These are phyloP conservation scores for Hansenula anomala DNA, from an alignment of 1,139 yeast genomes.

Conservation along the genomic window DNA sequence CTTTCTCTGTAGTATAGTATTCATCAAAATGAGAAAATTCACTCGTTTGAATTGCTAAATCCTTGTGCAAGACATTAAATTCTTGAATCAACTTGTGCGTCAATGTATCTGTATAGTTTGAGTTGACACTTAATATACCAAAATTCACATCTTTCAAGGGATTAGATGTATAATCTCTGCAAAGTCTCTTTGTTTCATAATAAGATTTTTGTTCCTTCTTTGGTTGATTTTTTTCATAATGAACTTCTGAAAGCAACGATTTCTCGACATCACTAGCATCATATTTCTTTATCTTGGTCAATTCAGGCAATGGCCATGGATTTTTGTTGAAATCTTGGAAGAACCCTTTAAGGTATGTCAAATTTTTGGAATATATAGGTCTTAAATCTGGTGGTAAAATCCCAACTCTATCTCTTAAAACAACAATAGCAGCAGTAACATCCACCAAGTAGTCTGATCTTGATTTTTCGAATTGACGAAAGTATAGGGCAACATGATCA, in stretches of 20 bases:
- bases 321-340: constrained; percentile 36
- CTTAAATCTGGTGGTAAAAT: constrained; percentile 73
- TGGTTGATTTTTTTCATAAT: constrained; percentile 38
- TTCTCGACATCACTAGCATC: constrained; percentile 72
- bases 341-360: constrained; percentile 62
- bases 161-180: constrained; percentile 64
- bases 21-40: constrained; percentile 25
- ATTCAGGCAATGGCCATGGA: constrained; percentile 79
- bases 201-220: constrained; percentile 26
- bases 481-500: constrained; percentile 63
- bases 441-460: constrained; percentile 50
- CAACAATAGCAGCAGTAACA: constrained; percentile 79
- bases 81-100: constrained; percentile 47
- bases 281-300: constrained; percentile 58
- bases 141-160: constrained; percentile 58
- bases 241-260: constrained; percentile 74
- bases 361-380: constrained; percentile 67
- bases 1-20: constrained; percentile 18
- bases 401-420: constrained; percentile 81
- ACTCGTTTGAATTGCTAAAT: constrained; percentile 21
- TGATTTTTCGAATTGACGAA: constrained; percentile 31
- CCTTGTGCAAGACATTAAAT: constrained; percentile 27
- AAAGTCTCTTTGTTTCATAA: constrained; percentile 61
- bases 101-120: constrained; percentile 32
- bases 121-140: constrained; percentile 47